Evolutionary conservation across 176 grass and related monocot genomes (phyloP).

Genomic region (Thalia dealbata): DNA sequence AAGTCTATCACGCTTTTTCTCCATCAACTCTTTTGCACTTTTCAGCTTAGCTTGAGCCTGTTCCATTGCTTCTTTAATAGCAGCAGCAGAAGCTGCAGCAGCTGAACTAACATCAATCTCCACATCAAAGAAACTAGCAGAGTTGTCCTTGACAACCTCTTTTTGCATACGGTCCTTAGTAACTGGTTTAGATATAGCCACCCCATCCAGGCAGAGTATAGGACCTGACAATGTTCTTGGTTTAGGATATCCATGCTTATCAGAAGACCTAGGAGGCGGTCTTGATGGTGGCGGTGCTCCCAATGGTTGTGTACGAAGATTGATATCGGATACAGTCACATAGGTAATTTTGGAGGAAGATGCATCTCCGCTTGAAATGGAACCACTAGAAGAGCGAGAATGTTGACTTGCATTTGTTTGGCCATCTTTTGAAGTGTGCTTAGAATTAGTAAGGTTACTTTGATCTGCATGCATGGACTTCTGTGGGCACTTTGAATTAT

Average conservation of each 20-base stretch:
- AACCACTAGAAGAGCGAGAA: conserved; percentile 34
- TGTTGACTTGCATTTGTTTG: conserved; percentile 28
- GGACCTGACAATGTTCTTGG: conserved; percentile 16
- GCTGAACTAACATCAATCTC: conserved; percentile 51
- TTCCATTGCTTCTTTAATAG: conserved; percentile 92
- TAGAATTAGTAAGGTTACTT: conserved; percentile 15
- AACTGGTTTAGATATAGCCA: conserved; percentile 9
- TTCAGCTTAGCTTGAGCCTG: conserved; percentile 87
- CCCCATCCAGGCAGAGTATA: conserved; percentile 9
- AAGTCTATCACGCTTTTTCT: conserved; percentile 54
- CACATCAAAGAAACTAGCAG: conserved; percentile 32
- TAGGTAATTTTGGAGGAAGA: conserved; percentile 40
- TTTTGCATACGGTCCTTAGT: conserved; percentile 3
- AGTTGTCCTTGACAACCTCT: conserved; percentile 21
- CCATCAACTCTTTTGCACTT: conserved; percentile 87
- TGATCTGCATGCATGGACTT: conserved; percentile 20
- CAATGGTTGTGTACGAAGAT: conserved; percentile 37
- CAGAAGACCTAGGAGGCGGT: conserved; percentile 37
- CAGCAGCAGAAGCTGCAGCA: conserved; percentile 43
- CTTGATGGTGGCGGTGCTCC: conserved; percentile 47
- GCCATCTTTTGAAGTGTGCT: conserved; percentile 25
- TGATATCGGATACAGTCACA: conserved; percentile 42
- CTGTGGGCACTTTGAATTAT: conserved; percentile 22
- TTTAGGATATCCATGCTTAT: conserved; percentile 25
- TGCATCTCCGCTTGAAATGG: conserved; percentile 42